These are phyloP conservation scores for Forsythia suspensa DNA, from an alignment of 257 asterid genomes.

Conservation along the genomic window DNA sequence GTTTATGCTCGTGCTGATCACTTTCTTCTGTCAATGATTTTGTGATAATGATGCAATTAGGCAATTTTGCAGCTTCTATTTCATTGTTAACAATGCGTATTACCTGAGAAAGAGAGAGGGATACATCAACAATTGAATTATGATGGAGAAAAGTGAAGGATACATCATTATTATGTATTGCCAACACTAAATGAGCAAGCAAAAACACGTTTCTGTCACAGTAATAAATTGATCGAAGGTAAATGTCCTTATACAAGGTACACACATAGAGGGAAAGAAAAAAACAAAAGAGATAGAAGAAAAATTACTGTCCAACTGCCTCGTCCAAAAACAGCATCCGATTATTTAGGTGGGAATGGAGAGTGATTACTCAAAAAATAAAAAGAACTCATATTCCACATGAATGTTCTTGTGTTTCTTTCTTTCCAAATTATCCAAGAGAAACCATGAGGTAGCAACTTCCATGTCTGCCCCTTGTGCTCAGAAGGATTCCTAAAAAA, in stretches of 20 bases:
- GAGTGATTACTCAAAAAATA: too few species aligned
- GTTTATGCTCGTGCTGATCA: constrained; percentile 37
- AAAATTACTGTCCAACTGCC: neutral
- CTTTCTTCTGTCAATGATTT: constrained; percentile 43
- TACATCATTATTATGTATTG: neutral
- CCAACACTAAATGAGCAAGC: neutral
- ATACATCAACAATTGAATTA: constrained; percentile 14
- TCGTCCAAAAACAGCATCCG: neutral
- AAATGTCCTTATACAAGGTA: neutral
- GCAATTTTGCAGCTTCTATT: constrained; percentile 33
- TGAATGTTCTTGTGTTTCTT: neutral
- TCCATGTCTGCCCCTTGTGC: neutral
- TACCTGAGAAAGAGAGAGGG: constrained; percentile 47
- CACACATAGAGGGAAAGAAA: too few species aligned
- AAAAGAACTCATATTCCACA: neutral
- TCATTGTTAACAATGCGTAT: constrained; percentile 52
- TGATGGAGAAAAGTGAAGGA: neutral
- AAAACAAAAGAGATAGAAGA: neutral
- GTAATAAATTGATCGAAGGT: neutral
- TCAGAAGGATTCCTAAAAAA: neutral
- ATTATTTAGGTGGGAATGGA: neutral
- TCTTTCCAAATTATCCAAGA: neutral
- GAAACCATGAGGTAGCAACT: neutral
- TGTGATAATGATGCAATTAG: constrained; percentile 44
- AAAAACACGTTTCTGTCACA: neutral